phyloP scores from a whole-genome alignment of 306 rosid species.

The Nissolia schottii region DNA sequence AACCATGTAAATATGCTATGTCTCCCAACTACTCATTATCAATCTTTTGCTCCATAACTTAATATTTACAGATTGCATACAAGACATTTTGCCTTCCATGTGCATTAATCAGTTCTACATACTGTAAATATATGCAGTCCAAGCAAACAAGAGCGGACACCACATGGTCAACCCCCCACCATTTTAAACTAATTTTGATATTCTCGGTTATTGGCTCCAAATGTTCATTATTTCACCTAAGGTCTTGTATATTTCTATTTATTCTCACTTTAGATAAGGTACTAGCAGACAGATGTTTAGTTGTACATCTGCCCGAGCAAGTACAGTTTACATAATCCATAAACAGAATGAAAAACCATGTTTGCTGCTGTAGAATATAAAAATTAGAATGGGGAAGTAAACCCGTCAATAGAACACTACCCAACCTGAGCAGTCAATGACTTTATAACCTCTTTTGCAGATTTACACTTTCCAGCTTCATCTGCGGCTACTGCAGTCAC shows the following conservation, averaged over 20 bases:
- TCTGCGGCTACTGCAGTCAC: constrained; percentile 74
- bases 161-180: background rate
- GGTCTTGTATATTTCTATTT: background rate
- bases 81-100: background rate
- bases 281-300: background rate
- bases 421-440: constrained; percentile 86
- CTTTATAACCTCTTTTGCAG: constrained; percentile 89
- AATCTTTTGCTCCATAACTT: background rate
- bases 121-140: background rate
- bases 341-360: constrained; percentile 12
- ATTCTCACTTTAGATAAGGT: background rate
- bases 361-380: constrained; percentile 1
- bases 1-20: background rate
- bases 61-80: background rate
- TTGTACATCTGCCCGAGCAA: background rate
- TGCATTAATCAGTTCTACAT: background rate
- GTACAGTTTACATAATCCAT: constrained; percentile 16
- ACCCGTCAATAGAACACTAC: constrained; percentile 14
- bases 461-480: constrained; percentile 84
- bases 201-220: background rate
- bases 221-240: background rate
- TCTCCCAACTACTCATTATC: background rate
- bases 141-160: background rate
- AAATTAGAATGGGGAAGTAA: background rate
- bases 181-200: background rate